Evolutionary conservation across 768 basidiomycete species (phyloP).

Genomic region (Tremella fuciformis): DNA sequence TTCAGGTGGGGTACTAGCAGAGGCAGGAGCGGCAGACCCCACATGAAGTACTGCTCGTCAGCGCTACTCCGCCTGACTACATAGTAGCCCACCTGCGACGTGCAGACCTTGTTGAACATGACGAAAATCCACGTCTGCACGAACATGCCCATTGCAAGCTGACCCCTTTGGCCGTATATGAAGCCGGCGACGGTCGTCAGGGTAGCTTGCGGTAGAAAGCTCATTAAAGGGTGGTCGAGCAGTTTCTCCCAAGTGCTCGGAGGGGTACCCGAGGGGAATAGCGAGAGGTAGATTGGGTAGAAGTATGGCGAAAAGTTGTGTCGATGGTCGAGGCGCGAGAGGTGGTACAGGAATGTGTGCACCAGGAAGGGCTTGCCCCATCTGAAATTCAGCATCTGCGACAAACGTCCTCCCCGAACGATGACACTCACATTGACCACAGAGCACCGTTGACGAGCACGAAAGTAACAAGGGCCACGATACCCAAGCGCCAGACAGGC

Average conservation of each 20-base stretch:
- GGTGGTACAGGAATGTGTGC: constrained; percentile 90
- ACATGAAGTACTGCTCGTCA: constrained; percentile 78
- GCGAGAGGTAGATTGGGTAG: constrained; percentile 86
- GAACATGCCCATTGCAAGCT: constrained; percentile 78
- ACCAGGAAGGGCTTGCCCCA: constrained; percentile 92
- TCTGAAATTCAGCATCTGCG: constrained; percentile 54
- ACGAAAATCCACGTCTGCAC: constrained; percentile 87
- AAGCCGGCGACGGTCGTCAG: constrained; percentile 71
- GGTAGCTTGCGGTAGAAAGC: constrained; percentile 77
- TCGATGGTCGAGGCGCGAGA: constrained; percentile 86
- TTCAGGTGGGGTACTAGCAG: constrained; percentile 68
- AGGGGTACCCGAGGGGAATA: constrained; percentile 55
- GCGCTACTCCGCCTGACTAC: not conserved
- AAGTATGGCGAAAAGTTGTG: constrained; percentile 99
- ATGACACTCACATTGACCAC: constrained; percentile 67
- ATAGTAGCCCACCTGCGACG: constrained; percentile 69
- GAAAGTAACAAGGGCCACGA: constrained; percentile 71
- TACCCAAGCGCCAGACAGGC: constrained; percentile 60
- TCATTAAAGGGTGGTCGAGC: constrained; percentile 67
- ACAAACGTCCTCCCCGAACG: not conserved
- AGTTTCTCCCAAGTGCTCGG: constrained; percentile 29
- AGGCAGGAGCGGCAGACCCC: constrained; percentile 88
- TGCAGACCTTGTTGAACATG: constrained; percentile 98
- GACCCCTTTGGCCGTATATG: constrained; percentile 51
- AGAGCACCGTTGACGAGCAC: constrained; percentile 61